Evolutionary conservation across 1,284 basidiomycete species (phyloP).

Genomic region (Sanghuangporus weigelae): DNA sequence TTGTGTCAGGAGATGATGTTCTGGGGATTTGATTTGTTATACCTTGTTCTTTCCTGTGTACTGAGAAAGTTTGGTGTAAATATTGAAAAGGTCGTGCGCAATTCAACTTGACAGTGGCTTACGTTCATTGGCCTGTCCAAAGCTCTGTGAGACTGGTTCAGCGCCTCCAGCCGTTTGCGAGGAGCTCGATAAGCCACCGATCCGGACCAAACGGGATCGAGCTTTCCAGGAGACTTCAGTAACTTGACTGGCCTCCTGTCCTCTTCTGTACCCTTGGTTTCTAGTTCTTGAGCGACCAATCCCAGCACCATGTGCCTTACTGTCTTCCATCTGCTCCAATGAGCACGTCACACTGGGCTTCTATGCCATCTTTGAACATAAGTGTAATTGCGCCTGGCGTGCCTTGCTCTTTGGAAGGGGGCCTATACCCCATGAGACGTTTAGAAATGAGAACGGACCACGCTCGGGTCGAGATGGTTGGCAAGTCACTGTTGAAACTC

Average conservation of each 20-base stretch:
- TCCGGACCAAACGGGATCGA: slow-evolving; percentile 34
- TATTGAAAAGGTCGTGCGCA: no score
- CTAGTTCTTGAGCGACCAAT: background rate
- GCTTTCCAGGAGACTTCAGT: slow-evolving; percentile 15
- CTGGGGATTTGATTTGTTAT: no score
- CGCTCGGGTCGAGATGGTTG: slow-evolving; percentile 27
- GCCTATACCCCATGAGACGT: slow-evolving; percentile 34
- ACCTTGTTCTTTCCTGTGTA: slow-evolving; percentile 13
- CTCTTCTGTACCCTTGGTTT: slow-evolving; percentile 13
- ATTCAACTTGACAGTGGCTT: slow-evolving; percentile 16
- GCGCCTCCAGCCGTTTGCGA: slow-evolving; percentile 23
- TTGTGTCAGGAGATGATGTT: no score
- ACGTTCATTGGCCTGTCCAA: slow-evolving; percentile 33
- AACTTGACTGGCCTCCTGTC: slow-evolving; percentile 19
- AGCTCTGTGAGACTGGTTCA: slow-evolving; percentile 31
- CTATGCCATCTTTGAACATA: slow-evolving; percentile 39
- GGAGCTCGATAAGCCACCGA: slow-evolving; percentile 32
- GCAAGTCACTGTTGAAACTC: slow-evolving; percentile 39
- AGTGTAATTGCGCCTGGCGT: slow-evolving; percentile 27
- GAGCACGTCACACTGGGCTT: slow-evolving; percentile 41
- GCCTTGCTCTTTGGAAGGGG: slow-evolving; percentile 19
- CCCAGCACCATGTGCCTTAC: slow-evolving; percentile 18
- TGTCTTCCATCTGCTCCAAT: slow-evolving; percentile 43
- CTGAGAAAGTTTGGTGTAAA: slow-evolving; percentile 13
- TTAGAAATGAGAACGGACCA: slow-evolving; percentile 32